These are phyloP conservation scores for Penicillium frequentans DNA, from an alignment of 2,329 filamentous ascomycete genomes.

Conservation along the genomic window DNA sequence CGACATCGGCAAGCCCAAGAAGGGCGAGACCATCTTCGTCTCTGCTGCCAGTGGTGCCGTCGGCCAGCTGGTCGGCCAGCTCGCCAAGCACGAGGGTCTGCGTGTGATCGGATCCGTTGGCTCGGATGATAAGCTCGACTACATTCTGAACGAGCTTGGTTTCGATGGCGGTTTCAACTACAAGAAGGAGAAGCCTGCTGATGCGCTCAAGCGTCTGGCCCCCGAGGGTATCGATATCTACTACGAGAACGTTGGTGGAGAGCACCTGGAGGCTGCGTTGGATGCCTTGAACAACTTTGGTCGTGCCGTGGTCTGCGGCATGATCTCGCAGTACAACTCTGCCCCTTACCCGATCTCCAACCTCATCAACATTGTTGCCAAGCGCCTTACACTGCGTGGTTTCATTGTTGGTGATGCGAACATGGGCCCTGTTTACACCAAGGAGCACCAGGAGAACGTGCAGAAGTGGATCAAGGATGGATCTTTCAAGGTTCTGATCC, in stretches of 20 bases:
- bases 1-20: slow-evolving; percentile 71
- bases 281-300: slow-evolving; percentile 64
- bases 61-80: slow-evolving; percentile 77
- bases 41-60: slow-evolving; percentile 79
- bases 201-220: slow-evolving; percentile 68
- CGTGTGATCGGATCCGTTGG: slow-evolving; percentile 79
- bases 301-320: slow-evolving; percentile 63
- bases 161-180: slow-evolving; percentile 83
- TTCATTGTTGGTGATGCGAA: slow-evolving; percentile 70
- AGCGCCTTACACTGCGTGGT: slow-evolving; percentile 67
- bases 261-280: slow-evolving; percentile 69
- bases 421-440: slow-evolving; percentile 65
- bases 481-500: slow-evolving; percentile 68
- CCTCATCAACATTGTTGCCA: slow-evolving; percentile 63
- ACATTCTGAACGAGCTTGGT: slow-evolving; percentile 66
- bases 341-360: slow-evolving; percentile 68
- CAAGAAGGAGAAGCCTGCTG: slow-evolving; percentile 72
- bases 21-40: slow-evolving; percentile 80
- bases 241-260: slow-evolving; percentile 78
- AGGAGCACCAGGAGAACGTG: slow-evolving; percentile 74
- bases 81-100: slow-evolving; percentile 78
- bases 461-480: slow-evolving; percentile 75
- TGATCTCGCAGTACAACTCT: slow-evolving; percentile 79
- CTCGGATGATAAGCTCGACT: slow-evolving; percentile 75
- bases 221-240: slow-evolving; percentile 81